These are phyloP conservation scores for Proliferodiscus dingleyae DNA, from an alignment of 2,329 filamentous ascomycete species.

Conservation along the genomic window DNA sequence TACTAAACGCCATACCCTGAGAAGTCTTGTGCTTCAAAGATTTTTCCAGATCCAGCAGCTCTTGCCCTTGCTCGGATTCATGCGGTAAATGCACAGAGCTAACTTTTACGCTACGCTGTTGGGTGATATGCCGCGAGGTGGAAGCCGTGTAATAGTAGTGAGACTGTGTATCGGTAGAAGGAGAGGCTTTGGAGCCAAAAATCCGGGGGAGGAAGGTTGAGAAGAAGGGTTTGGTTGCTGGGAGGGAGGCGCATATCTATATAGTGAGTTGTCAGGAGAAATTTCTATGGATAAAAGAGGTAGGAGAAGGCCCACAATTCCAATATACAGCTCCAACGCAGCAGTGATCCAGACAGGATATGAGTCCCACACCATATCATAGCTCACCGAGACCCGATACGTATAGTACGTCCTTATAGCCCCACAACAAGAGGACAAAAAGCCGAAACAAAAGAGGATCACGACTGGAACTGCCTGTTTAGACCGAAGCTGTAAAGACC, in stretches of 20 bases:
- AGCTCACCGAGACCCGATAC: conserved; percentile 27
- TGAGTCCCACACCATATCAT: conserved; percentile 35
- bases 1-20: neutral
- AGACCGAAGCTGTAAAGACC: conserved; percentile 40
- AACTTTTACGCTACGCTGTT: neutral
- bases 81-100: neutral
- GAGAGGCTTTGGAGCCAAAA: conserved; percentile 5
- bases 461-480: conserved; percentile 43
- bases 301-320: conserved; percentile 25
- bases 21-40: neutral
- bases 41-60: neutral
- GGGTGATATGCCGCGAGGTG: neutral
- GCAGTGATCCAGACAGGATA: conserved; percentile 35
- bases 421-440: conserved; percentile 40
- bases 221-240: conserved; percentile 42
- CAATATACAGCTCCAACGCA: conserved; percentile 39
- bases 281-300: neutral
- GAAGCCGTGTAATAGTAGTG: neutral
- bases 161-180: neutral
- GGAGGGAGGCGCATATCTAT: conserved; percentile 41
- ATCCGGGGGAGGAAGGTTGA: conserved; percentile 16
- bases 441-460: conserved; percentile 45
- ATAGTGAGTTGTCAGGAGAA: neutral
- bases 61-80: neutral
- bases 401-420: conserved; percentile 36